phyloP scores from a whole-genome alignment of 2,329 filamentous ascomycete genomes.

The Lachnellula cervina region DNA sequence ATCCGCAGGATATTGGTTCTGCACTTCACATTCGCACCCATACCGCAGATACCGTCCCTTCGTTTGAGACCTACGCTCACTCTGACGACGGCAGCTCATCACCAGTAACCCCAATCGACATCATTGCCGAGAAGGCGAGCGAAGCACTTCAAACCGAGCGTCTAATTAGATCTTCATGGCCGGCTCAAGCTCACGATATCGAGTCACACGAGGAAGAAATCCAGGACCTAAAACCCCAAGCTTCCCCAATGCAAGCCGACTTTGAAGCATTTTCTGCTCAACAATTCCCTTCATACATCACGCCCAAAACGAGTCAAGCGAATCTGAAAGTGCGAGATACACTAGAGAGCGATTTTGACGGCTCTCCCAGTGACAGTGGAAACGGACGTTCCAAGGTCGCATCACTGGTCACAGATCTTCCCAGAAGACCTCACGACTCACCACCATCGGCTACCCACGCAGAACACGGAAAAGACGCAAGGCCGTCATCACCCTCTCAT shows the following conservation, averaged over 20 bases:
- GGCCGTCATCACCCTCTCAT: background rate
- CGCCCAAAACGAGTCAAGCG: slow-evolving; percentile 9
- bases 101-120: slow-evolving; percentile 18
- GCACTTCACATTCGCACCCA: slow-evolving; percentile 16
- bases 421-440: slow-evolving; percentile 4
- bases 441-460: slow-evolving; percentile 4
- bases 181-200: background rate
- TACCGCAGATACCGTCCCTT: slow-evolving; percentile 24
- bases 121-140: slow-evolving; percentile 10
- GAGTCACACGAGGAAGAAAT: slow-evolving; percentile 4
- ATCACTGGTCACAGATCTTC: slow-evolving; percentile 1
- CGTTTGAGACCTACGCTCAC: slow-evolving; percentile 21
- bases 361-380: background rate
- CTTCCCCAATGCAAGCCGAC: slow-evolving; percentile 11
- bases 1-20: background rate
- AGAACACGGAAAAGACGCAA: background rate
- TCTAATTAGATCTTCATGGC: slow-evolving; percentile 14
- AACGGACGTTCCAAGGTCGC: background rate
- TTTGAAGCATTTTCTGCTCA: slow-evolving; percentile 22
- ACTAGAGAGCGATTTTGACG: background rate
- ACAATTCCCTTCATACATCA: slow-evolving; percentile 15
- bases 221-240: slow-evolving; percentile 9
- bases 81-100: slow-evolving; percentile 19
- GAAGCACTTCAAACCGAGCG: slow-evolving; percentile 11
- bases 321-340: slow-evolving; percentile 2